These are phyloP conservation scores for Teratosphaeria destructans DNA, from an alignment of 2,329 filamentous ascomycete genomes.

Conservation along the genomic window DNA sequence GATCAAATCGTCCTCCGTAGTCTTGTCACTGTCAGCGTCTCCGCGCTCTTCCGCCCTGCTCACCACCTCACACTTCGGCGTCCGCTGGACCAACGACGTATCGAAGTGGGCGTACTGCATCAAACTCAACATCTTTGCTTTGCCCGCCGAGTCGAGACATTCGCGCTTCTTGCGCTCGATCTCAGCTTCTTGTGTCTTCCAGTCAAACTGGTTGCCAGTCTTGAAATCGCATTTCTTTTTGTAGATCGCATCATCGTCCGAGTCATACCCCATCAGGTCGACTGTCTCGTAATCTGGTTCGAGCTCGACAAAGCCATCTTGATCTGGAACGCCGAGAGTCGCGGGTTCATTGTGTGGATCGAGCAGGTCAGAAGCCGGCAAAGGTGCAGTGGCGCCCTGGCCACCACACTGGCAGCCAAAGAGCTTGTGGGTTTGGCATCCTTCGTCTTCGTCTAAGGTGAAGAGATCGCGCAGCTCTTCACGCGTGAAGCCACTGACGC, in stretches of 20 bases:
- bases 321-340: constrained; percentile 5
- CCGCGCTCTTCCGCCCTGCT: background rate
- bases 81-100: constrained; percentile 14
- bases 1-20: constrained; percentile 14
- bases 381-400: constrained; percentile 30
- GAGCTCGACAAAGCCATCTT: constrained; percentile 1
- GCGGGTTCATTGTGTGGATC: constrained; percentile 17
- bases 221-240: constrained; percentile 6
- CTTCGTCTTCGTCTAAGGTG: constrained; percentile 48
- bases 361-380: constrained; percentile 11
- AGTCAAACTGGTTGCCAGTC: constrained; percentile 28
- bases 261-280: constrained; percentile 16
- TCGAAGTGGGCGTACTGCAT: constrained; percentile 48
- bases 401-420: constrained; percentile 54
- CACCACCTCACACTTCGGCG: background rate
- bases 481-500: constrained; percentile 50
- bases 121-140: constrained; percentile 38
- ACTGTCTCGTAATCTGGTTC: constrained; percentile 5
- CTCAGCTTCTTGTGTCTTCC: constrained; percentile 26
- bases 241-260: constrained; percentile 16
- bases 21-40: constrained; percentile 10
- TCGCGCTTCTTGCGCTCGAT: constrained; percentile 22
- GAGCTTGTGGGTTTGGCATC: constrained; percentile 59
- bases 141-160: constrained; percentile 20
- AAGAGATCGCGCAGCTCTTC: constrained; percentile 60